Percentiles rank a stretch among this genome's conserved stretches.
These are phyloP conservation scores for Geosiphon pyriformis DNA, from an alignment of 192 early-diverging fungal genomes.

Conservation along the genomic window DNA sequence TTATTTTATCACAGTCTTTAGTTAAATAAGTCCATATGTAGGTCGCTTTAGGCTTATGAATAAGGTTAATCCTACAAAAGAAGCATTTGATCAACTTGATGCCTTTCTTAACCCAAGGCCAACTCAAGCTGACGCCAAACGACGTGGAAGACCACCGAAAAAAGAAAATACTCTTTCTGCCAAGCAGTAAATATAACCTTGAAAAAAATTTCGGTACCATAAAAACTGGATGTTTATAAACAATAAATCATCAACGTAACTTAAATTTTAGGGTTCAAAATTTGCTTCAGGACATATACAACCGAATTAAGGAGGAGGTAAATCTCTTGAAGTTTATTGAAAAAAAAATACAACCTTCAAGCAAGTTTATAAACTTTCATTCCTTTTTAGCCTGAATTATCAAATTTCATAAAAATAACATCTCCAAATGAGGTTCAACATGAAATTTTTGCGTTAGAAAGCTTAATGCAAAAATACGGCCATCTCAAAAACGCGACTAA, in stretches of 20 bases:
- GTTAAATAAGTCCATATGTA: too few relatives aligned
- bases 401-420: background rate
- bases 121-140: background rate
- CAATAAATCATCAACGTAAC: background rate
- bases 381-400: background rate
- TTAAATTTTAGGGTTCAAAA: conserved; percentile 16
- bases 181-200: background rate
- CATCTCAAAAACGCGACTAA: background rate
- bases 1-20: too few relatives aligned
- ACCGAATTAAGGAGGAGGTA: conserved; percentile 11
- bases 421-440: background rate
- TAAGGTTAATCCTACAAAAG: background rate
- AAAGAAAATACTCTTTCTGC: background rate
- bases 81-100: background rate
- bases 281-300: conserved; percentile 3
- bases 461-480: background rate
- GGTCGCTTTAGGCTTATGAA: too few relatives aligned
- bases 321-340: background rate
- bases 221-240: background rate
- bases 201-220: background rate
- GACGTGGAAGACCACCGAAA: conserved; percentile 18
- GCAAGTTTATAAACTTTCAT: background rate
- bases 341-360: background rate
- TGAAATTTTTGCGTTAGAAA: background rate
- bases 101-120: background rate